Evolutionary conservation across 225 moss, liverwort and hornwort genomes (phyloP).

Genomic region (Asterella californica): DNA sequence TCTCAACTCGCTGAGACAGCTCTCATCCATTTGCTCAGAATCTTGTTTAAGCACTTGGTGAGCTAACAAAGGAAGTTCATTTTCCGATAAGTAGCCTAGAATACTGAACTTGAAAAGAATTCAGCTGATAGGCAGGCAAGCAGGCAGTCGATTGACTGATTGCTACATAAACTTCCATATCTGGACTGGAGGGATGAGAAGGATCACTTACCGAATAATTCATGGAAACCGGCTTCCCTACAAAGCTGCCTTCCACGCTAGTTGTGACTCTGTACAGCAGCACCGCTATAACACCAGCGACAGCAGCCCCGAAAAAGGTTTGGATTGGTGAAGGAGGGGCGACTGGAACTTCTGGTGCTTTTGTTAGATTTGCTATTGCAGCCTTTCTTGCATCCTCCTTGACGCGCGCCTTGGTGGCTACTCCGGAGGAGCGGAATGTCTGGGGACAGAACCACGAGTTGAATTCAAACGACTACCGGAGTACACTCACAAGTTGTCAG

Average conservation of each 20-base stretch:
- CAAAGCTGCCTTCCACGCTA: slow-evolving; percentile 64
- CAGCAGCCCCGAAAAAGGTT: slow-evolving; percentile 62
- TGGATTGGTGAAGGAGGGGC: slow-evolving; percentile 55
- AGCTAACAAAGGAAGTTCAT: too few species aligned
- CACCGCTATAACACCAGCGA: slow-evolving; percentile 71
- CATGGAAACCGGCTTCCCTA: slow-evolving; percentile 61
- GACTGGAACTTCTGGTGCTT: slow-evolving; percentile 55
- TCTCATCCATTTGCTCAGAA: too few species aligned
- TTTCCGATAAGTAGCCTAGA: too few species aligned
- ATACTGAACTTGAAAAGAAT: too few species aligned
- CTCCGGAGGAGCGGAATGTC: slow-evolving; percentile 80
- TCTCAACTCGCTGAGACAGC: too few species aligned
- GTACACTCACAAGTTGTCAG: neutral
- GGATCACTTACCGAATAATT: slow-evolving; percentile 58
- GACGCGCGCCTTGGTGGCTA: slow-evolving; percentile 27
- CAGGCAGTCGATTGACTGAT: too few species aligned
- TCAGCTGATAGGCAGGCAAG: too few species aligned
- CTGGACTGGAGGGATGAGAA: too few species aligned
- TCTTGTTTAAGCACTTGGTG: too few species aligned
- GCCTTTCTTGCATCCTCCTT: slow-evolving; percentile 69
- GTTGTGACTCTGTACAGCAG: slow-evolving; percentile 67
- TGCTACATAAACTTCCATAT: neutral
- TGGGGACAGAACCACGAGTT: slow-evolving; percentile 4
- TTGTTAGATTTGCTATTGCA: slow-evolving; percentile 48
- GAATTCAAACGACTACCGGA: neutral